These are phyloP conservation scores for Saussurea involucrata DNA, from an alignment of 129 eudicot species.

Conservation along the genomic window DNA sequence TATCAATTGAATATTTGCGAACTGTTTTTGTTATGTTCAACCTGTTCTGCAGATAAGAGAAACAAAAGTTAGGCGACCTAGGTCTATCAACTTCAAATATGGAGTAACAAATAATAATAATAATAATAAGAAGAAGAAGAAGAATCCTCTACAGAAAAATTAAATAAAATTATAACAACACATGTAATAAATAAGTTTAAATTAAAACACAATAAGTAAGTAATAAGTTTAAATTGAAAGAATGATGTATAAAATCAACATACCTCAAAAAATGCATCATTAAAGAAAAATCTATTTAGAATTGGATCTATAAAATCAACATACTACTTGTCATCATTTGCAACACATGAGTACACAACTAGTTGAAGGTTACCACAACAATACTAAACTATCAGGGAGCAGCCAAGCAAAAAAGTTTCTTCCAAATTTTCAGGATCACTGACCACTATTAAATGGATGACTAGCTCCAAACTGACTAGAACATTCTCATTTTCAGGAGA, in stretches of 20 bases:
- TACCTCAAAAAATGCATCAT: background rate
- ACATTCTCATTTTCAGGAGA: background rate
- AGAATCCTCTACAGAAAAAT: background rate
- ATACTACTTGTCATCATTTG: background rate
- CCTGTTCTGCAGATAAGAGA: slow-evolving; percentile 77
- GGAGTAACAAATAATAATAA: background rate
- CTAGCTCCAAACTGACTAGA: background rate
- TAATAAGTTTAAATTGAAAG: background rate
- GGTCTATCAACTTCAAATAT: background rate
- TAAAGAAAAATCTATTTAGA: background rate
- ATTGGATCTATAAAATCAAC: background rate
- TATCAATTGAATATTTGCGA: slow-evolving; percentile 77
- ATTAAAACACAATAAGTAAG: background rate
- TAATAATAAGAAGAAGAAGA: no score
- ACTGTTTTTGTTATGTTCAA: slow-evolving; percentile 86
- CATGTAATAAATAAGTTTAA: background rate
- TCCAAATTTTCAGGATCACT: background rate
- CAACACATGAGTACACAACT: no score
- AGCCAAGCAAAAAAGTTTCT: background rate
- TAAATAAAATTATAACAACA: no score
- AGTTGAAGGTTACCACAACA: background rate
- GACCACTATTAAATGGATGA: background rate
- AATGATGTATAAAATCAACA: background rate
- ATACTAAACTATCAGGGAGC: background rate
- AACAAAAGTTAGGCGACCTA: slow-evolving; percentile 18